Evolutionary conservation across 495 filamentous ascomycete genomes (phyloP), one percentile per base, ranked within the genome.

Genomic region (Aspergillus campestris): DNA sequence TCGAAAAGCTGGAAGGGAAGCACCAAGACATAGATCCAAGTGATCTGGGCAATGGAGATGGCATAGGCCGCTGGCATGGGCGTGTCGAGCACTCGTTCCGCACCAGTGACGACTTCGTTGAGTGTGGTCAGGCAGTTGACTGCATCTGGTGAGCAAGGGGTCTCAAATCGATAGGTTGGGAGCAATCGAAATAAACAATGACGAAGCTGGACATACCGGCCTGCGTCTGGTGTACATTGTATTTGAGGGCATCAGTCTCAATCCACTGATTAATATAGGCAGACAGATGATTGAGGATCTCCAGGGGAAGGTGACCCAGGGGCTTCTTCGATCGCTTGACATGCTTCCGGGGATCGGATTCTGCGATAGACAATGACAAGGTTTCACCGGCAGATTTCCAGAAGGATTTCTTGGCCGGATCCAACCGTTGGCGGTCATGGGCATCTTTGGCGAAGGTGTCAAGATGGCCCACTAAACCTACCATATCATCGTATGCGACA

Each of bases 41-140:
- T 84, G 54, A 94, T 91, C 52, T 94, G 89, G 14, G 81, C 74
- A 51, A 94, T 90, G 41, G 85, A 80, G 56, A 95, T 95, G 40
- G 74, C 76, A 71, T 95, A 95, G 13, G 86, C 88, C 42, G 86
- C 75, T 11, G 88, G 89, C 5, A 94, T 70, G 3, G 89, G 89
- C 3, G 88, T 95, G 60, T 82, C 86, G 18, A 91, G 77, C 13
- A 95, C 84, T 33, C 88, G 80, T 55, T 95, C 87, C 5, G 82
- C 82, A 33, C 82, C 82, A 3, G 77, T 79, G 34, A 87, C 63
- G 4, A 85, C 75, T 52, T 95, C 87, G 56, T 86, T 88, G 11
- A 95, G 57, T 0, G 74, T 60, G 14, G 60, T 45, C 37, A 72
- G 39, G 31, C 65, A 61, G 29, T 52, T 61, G 41, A 70, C 65